A percentile compares a stretch with the other conserved stretches of the same genome.
phyloP scores from a whole-genome alignment of 2,329 filamentous ascomycete genomes.

The Bisporella sp. region DNA sequence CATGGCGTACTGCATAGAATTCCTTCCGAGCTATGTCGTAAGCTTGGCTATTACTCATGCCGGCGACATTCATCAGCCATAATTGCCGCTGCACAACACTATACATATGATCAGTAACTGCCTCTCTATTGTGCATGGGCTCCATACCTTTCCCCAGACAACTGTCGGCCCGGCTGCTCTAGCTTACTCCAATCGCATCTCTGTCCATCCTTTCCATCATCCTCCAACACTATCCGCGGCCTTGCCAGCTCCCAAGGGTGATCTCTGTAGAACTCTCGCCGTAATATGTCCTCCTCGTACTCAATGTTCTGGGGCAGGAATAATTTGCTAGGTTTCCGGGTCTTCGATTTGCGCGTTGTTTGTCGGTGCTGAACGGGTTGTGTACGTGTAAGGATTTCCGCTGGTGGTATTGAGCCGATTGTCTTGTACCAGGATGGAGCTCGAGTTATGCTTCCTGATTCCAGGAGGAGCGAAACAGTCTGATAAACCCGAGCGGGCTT shows the following conservation, averaged over 20 bases:
- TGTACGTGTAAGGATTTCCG: slow-evolving; percentile 50
- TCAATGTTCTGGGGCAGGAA: slow-evolving; percentile 73
- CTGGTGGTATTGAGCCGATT: slow-evolving; percentile 38
- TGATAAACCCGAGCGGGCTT: slow-evolving; percentile 40
- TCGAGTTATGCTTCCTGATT: slow-evolving; percentile 33
- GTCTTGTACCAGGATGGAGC: slow-evolving; percentile 27
- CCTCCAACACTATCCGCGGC: slow-evolving; percentile 77
- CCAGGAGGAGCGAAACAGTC: slow-evolving; percentile 37
- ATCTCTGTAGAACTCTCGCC: slow-evolving; percentile 79
- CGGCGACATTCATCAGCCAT: slow-evolving; percentile 64
- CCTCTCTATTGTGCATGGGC: not conserved
- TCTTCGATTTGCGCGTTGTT: slow-evolving; percentile 26
- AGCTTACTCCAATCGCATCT: slow-evolving; percentile 73
- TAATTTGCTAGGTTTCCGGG: slow-evolving; percentile 61
- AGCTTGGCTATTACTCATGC: slow-evolving; percentile 57
- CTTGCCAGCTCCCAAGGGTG: slow-evolving; percentile 96
- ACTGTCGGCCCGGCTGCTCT: slow-evolving; percentile 63
- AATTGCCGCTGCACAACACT: slow-evolving; percentile 91
- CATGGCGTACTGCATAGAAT: slow-evolving; percentile 79
- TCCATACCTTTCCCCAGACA: slow-evolving; percentile 77
- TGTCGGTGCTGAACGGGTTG: slow-evolving; percentile 40
- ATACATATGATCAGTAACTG: slow-evolving; percentile 13
- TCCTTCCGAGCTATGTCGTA: slow-evolving; percentile 86
- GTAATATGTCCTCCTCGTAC: slow-evolving; percentile 79
- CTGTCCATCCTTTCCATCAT: slow-evolving; percentile 74